A percentile compares a stretch with the other conserved stretches of the same genome.
phyloP scores from a whole-genome alignment of 2,329 filamentous ascomycete species.

The Cylindrodendrum hubeiense region DNA sequence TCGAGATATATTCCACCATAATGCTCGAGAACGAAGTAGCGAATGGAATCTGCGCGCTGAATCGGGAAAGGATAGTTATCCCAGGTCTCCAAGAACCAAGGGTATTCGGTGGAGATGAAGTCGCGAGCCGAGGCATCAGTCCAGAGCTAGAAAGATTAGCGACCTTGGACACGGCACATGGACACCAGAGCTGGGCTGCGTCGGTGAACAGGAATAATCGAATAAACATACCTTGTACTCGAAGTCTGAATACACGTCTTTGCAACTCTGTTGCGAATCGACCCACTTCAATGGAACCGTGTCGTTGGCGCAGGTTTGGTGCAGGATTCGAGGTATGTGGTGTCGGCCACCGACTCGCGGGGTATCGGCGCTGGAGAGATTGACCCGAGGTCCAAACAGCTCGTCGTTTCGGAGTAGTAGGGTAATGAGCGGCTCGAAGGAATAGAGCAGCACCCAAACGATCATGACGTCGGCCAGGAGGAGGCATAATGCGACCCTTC shows the following conservation, averaged over 20 bases:
- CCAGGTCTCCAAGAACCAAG: conserved; percentile 79
- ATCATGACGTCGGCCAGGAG: conserved; percentile 70
- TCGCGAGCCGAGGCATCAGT: conserved; percentile 75
- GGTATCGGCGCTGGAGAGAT: conserved; percentile 21
- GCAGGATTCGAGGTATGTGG: conserved; percentile 79
- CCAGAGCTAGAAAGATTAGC: conserved; percentile 80
- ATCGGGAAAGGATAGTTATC: conserved; percentile 78
- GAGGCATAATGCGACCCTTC: conserved; percentile 65
- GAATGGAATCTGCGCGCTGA: conserved; percentile 78
- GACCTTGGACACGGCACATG: too few species aligned
- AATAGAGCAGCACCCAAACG: conserved; percentile 72
- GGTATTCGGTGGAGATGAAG: conserved; percentile 77
- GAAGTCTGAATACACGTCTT: conserved; percentile 76
- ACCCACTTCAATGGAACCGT: conserved; percentile 76
- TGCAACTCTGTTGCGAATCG: conserved; percentile 74
- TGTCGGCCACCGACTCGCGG: conserved; percentile 74
- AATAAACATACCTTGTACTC: conserved; percentile 72
- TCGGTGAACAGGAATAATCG: background rate
- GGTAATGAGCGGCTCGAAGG: conserved; percentile 77
- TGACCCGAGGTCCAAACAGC: conserved; percentile 40
- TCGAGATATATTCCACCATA: conserved; percentile 83
- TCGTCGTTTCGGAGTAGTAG: conserved; percentile 65
- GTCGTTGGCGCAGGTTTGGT: conserved; percentile 79
- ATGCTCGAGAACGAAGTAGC: conserved; percentile 80
- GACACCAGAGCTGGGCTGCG: too few species aligned